Conservation (phyloP, 805 yeast species). For the Lipomyces sp. region DNA sequence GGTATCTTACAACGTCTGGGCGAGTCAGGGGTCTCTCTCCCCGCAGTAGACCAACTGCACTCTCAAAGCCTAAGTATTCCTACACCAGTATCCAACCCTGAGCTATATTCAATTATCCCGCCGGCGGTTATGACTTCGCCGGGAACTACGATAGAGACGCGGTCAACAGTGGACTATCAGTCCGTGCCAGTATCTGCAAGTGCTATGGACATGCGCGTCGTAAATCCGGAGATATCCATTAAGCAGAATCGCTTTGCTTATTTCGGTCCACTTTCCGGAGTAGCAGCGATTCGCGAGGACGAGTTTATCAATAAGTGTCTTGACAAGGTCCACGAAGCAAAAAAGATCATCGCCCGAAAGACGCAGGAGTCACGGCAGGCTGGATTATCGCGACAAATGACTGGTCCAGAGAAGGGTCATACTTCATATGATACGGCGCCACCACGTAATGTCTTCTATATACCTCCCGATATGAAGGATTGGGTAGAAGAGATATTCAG, state of each 20-base stretch:
- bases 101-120: neutral
- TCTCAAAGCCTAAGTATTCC: neutral
- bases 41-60: neutral
- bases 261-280: constrained; percentile 29
- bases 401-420: constrained; percentile 19
- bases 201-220: constrained; percentile 19
- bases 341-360: constrained; percentile 8
- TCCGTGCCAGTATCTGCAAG: constrained; percentile 11
- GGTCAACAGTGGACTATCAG: neutral
- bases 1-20: constrained; percentile 19
- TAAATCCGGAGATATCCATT: constrained; percentile 27
- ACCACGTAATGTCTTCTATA: constrained; percentile 13
- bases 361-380: neutral
- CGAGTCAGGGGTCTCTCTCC: constrained; percentile 13
- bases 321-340: constrained; percentile 19
- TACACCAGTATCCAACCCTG: constrained; percentile 6
- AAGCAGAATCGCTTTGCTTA: constrained; percentile 29
- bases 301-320: constrained; percentile 25
- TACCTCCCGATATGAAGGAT: constrained; percentile 13
- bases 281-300: constrained; percentile 27
- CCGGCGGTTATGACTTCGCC: neutral
- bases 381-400: neutral
- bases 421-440: constrained; percentile 21
- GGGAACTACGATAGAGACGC: constrained; percentile 3
- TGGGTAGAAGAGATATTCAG: constrained; percentile 22